Conservation (phyloP, 2,329 filamentous ascomycete species). For the Sphaerulina populicola region DNA sequence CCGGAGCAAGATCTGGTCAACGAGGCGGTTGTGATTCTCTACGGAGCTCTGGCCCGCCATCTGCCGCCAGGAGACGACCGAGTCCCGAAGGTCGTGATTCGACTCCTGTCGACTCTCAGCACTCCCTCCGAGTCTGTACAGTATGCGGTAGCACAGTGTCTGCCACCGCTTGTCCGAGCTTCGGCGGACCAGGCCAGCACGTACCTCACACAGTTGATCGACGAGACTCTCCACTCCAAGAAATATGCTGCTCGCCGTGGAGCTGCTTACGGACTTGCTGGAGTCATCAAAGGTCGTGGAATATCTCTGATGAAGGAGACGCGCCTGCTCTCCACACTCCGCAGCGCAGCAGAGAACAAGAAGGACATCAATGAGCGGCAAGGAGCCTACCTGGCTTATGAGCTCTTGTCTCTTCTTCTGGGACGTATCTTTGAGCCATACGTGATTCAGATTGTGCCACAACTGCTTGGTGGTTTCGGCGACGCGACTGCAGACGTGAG, state of each 20-base stretch:
- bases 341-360: constrained; percentile 83
- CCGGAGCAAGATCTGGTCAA: constrained; percentile 82
- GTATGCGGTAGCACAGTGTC: constrained; percentile 87
- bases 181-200: constrained; percentile 67
- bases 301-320: constrained; percentile 74
- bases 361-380: constrained; percentile 85
- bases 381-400: constrained; percentile 80
- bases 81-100: constrained; percentile 77
- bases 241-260: constrained; percentile 89
- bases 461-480: constrained; percentile 80
- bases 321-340: constrained; percentile 73
- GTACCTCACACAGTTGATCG: constrained; percentile 73
- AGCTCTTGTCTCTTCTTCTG: constrained; percentile 77
- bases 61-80: constrained; percentile 76
- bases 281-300: constrained; percentile 80
- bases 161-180: constrained; percentile 80
- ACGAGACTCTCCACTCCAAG: constrained; percentile 76
- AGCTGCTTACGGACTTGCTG: constrained; percentile 88
- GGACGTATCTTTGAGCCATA: constrained; percentile 92
- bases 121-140: constrained; percentile 96
- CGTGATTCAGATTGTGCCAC: constrained; percentile 87
- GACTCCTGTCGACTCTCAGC: constrained; percentile 75
- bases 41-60: constrained; percentile 86
- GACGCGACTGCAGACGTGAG: constrained; percentile 82
- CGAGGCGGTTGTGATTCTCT: constrained; percentile 95